Base-by-base conservation (phyloP, 2,329 filamentous ascomycete species). In the Cercospora zeina region DNA sequence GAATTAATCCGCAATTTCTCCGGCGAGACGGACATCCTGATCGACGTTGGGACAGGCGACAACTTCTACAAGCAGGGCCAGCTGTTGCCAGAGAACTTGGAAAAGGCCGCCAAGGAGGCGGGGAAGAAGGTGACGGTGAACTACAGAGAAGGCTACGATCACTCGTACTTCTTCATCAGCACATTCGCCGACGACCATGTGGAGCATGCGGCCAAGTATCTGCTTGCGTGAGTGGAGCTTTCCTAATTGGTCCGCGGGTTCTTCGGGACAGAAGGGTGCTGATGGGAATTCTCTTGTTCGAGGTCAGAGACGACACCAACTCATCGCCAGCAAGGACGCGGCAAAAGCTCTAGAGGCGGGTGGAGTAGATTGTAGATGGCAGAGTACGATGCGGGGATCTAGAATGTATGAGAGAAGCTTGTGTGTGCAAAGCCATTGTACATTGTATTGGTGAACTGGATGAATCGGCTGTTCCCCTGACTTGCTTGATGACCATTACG, bases 151-250 rank as follows among this genome's bases (percentile, higher is more conserved):
- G 92, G 87, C 65, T 97, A 99, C 74, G 95, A 99, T 76, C 95
- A 99, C 79, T 96, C 91, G 65, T 99, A 99, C 80, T 99, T 87
- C 79, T 97, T 96, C 78, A 96, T 99, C 82, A 88, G 93, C 36
- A 87, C 87, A 14, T 99, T 99, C 75, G 85, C 89, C 47, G 88
- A 90, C 72, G 93, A 97, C 70, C 95, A 99, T 77, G 84, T 97
- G 69, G 88, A 91, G 71, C 91, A 96, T 79, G 92, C 92, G 63
- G 93, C 93, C 68, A 96, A 95, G 82, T 88, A 91, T 74, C 79
- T 97, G 68, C 65, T 71, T 59, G 66, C 65, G 59, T 71, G 62
- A 63, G 58, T 63, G 45, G 54, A 39, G 51, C 39, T 62, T 42
- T 56, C 45, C 39, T 24, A 37, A 16, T 21, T 14, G 36, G 27